Evolutionary conservation across 805 yeast species (phyloP).

Genomic region (Debaryomyces prosopidis): DNA sequence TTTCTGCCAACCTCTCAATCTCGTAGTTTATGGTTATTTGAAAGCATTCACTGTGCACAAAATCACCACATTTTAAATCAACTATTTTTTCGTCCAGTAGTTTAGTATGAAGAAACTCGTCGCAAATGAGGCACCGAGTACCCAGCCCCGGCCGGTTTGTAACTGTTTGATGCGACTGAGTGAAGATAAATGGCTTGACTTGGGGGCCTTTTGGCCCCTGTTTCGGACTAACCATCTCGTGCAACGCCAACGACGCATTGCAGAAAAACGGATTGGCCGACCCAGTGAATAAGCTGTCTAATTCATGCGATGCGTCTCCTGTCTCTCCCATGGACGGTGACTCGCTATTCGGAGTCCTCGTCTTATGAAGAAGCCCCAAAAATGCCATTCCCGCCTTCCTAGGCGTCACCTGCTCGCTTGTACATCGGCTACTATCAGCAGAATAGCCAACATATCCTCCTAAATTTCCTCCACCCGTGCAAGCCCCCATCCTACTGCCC

Average conservation of each 20-base stretch:
- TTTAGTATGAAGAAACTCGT: conserved; percentile 48
- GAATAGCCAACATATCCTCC: too few relatives aligned
- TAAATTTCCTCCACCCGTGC: too few relatives aligned
- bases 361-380: not conserved
- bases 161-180: conserved; percentile 16
- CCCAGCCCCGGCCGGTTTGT: conserved; percentile 3
- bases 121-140: conserved; percentile 49
- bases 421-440: not conserved
- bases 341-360: not conserved
- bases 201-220: conserved; percentile 20
- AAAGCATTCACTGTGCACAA: conserved; percentile 60
- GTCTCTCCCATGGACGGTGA: not conserved
- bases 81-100: conserved; percentile 46
- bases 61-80: conserved; percentile 54
- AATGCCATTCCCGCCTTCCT: not conserved
- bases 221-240: conserved; percentile 4
- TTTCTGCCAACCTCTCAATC: conserved; percentile 4
- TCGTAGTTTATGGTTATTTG: conserved; percentile 19
- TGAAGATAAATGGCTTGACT: conserved; percentile 21
- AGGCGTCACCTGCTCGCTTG: not conserved
- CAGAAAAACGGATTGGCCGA: not conserved
- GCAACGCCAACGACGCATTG: conserved; percentile 3
- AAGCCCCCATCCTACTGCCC: too few relatives aligned
- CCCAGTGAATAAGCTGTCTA: not conserved
- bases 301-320: not conserved